Evolutionary conservation across 805 yeast species (phyloP), one percentile per base, ranked within the genome.

Genomic region (Millerago galiae): DNA sequence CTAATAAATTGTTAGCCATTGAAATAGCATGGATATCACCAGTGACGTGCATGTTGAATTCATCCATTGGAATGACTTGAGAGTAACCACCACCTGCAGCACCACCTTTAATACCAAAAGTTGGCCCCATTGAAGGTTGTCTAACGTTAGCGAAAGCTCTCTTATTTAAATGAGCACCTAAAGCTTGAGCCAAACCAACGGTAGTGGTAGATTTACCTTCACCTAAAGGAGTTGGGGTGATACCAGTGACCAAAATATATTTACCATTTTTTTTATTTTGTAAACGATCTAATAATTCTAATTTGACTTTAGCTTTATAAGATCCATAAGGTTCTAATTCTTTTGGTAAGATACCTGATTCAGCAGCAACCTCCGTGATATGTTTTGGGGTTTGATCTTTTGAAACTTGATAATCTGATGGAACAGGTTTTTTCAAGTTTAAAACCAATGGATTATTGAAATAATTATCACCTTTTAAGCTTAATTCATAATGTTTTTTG

Each of bases 81-180:
- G 93, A 81, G 59, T 83, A 83, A 46, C 93, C 93, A 62, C 93
- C 91, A 61, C 93, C 93, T 8, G 93, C 93, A 52, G 93, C 93
- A 66, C 93, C 93, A 65, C 93, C 93, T 62, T 83, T 83, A 52
- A 83, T 82, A 67, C 93, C 93, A 56, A 83, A 83, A 15, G 93
- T 83, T 50, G 93, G 93, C 43, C 93, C 93, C 90, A 83, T 82
- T 8, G 89, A 81, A 21, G 93, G 93, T 61, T 83, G 93, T 71
- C 93, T 77, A 40, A 83, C 93, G 59, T 83, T 83, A 50, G 91
- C 93, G 58, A 83, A 74, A 12, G 82, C 81, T 45, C 81, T 77
- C 52, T 75, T 71, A 40, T 76, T 71, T 61, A 83, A 67, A 56
- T 81, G 89, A 31, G 89, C 89, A 49, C 89, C 85, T 47, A 83